Base-by-base conservation (phyloP, 1,139 yeast species). In the Eremothecium sinecaudum region DNA sequence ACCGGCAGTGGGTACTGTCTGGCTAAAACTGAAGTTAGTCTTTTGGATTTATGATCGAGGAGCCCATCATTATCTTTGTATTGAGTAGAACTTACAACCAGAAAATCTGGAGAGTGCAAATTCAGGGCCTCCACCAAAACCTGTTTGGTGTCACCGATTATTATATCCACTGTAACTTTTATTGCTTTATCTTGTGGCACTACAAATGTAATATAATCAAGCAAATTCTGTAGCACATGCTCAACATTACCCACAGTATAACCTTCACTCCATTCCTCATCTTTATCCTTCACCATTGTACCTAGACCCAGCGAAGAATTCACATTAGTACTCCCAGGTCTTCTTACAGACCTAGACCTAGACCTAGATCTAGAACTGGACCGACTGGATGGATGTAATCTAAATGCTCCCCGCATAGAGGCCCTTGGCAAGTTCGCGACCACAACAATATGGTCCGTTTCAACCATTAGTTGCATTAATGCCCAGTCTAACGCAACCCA, bases 401-500 rank as follows among this genome's bases (percentile, higher is more conserved):
- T 28, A 8, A 28, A 23, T 4, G 32, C 19, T 8, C 37, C 31
- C 4, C 37, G 31, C 17, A 18, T 19, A 12, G 25, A 22, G 31
- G 28, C 29, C 28, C 47, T 44, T 2, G 67, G 67, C 13, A 61
- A 40, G 60, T 72, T 53, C 46, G 82, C 56, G 10, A 65, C 47
- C 7, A 80, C 67, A 4, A 80, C 70, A 2, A 80, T 58, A 6
- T 75, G 67, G 51, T 80, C 92, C 5, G 83, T 81, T 46, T 75
- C 61, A 43, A 70, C 73, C 9, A 75, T 53, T 12, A 75, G 59
- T 28, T 62, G 59, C 28, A 61, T 62, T 38, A 79, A 56, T 3
- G 71, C 60, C 79, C 81, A 80, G 52, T 80, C 93, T 31, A 80
- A 58, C 0, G 84, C 77, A 3, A 78, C 83, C 90, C 92, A 80